phyloP scores from a whole-genome alignment of 768 basidiomycete genomes.

The Rhodotorula graminis region DNA sequence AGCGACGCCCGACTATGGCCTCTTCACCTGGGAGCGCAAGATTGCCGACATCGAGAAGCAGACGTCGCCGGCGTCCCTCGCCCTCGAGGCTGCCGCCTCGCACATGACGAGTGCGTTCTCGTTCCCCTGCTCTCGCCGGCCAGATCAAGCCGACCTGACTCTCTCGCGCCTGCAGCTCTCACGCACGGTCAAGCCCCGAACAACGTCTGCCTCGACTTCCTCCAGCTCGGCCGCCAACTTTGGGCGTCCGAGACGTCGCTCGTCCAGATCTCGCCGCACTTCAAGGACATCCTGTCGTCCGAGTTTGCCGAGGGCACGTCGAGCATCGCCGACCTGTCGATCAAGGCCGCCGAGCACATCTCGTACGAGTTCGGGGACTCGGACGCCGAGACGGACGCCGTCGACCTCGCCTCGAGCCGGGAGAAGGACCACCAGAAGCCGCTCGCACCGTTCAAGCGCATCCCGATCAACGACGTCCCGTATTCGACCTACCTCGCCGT shows the following conservation, averaged over 20 bases:
- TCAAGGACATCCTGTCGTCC: not conserved
- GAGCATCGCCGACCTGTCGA: too few relatives aligned
- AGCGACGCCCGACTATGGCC: too few relatives aligned
- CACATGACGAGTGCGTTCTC: too few relatives aligned
- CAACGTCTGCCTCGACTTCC: slow-evolving; percentile 8
- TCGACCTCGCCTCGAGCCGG: too few relatives aligned
- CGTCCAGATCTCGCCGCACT: not conserved
- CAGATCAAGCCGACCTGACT: too few relatives aligned
- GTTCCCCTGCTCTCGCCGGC: too few relatives aligned
- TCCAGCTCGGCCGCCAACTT: not conserved
- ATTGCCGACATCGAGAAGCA: too few relatives aligned
- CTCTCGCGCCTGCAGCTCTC: not conserved
- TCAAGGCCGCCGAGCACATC: too few relatives aligned
- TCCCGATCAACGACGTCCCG: not conserved
- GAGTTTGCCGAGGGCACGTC: not conserved
- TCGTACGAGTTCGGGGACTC: not conserved
- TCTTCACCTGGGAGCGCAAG: too few relatives aligned
- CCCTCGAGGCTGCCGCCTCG: too few relatives aligned
- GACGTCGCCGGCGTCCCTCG: too few relatives aligned
- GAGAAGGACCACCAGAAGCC: too few relatives aligned
- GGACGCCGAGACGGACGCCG: not conserved
- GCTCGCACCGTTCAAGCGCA: not conserved
- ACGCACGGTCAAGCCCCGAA: not conserved
- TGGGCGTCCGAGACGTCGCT: slow-evolving; percentile 5
- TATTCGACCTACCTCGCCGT: slow-evolving; percentile 18